phyloP scores from a whole-genome alignment of 768 basidiomycete species.

The Tulasnella sp. region DNA sequence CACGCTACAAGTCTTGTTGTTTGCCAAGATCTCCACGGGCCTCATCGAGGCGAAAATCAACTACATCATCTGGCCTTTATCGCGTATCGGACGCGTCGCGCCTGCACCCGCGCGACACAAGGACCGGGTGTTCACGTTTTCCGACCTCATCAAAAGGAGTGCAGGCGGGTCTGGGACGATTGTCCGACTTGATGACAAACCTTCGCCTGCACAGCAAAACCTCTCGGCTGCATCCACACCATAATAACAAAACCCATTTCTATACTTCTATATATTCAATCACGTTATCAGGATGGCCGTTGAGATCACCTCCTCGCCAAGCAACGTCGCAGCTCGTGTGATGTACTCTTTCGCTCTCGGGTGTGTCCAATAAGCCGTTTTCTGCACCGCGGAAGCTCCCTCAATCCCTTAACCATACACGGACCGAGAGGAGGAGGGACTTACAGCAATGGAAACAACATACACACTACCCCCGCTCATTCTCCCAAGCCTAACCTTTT shows the following conservation, averaged over 20 bases:
- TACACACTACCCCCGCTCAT: neutral
- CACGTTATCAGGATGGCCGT: neutral
- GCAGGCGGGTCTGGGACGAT: neutral
- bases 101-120: neutral
- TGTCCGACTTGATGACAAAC: neutral
- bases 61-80: constrained; percentile 26
- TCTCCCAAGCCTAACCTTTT: neutral
- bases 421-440: too few species aligned
- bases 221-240: too few species aligned
- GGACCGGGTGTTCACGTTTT: neutral
- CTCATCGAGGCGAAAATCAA: constrained; percentile 26
- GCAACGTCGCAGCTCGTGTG: neutral
- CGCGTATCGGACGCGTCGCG: constrained; percentile 16
- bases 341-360: neutral
- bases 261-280: too few species aligned
- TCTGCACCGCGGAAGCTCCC: too few species aligned
- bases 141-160: too few species aligned
- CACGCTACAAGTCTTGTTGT: neutral
- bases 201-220: too few species aligned
- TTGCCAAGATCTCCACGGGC: constrained; percentile 24
- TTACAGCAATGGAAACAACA: too few species aligned
- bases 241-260: too few species aligned
- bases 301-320: neutral
- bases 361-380: constrained; percentile 5
- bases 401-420: too few species aligned